Conservation (phyloP, 495 filamentous ascomycete species). For the Pyrenopolyporus hunteri region DNA sequence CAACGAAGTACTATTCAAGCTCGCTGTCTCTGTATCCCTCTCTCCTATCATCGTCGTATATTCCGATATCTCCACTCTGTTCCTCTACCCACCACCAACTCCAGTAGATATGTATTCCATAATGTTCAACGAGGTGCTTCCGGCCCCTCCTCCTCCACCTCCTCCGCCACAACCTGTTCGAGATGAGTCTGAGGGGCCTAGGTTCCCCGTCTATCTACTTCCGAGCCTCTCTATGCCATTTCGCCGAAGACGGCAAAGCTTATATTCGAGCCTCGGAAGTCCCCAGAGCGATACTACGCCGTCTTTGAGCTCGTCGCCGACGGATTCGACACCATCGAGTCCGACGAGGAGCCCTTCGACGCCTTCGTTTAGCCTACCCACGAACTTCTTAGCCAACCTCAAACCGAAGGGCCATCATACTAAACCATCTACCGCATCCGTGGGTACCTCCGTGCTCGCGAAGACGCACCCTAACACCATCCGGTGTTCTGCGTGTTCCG, state of each 20-base stretch:
- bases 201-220: constrained; percentile 55
- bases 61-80: not conserved
- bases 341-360: constrained; percentile 13
- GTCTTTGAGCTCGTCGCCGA: constrained; percentile 44
- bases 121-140: constrained; percentile 34
- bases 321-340: constrained; percentile 37
- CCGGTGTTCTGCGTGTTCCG: constrained; percentile 73
- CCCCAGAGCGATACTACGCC: constrained; percentile 27
- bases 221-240: constrained; percentile 54
- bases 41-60: too few relatives aligned
- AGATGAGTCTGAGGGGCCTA: constrained; percentile 27
- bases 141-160: constrained; percentile 21
- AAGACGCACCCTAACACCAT: constrained; percentile 57
- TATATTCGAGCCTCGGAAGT: not conserved
- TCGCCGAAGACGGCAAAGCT: constrained; percentile 44
- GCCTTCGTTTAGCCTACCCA: constrained; percentile 28
- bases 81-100: too few relatives aligned
- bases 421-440: constrained; percentile 12
- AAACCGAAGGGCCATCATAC: constrained; percentile 8
- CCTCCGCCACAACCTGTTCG: constrained; percentile 22
- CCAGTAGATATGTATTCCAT: constrained; percentile 30
- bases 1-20: not conserved
- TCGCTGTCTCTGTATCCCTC: too few relatives aligned
- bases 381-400: constrained; percentile 21
- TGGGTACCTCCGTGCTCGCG: constrained; percentile 32